phyloP scores from a whole-genome alignment of 805 yeast genomes.

The Kuraishia cidri region DNA sequence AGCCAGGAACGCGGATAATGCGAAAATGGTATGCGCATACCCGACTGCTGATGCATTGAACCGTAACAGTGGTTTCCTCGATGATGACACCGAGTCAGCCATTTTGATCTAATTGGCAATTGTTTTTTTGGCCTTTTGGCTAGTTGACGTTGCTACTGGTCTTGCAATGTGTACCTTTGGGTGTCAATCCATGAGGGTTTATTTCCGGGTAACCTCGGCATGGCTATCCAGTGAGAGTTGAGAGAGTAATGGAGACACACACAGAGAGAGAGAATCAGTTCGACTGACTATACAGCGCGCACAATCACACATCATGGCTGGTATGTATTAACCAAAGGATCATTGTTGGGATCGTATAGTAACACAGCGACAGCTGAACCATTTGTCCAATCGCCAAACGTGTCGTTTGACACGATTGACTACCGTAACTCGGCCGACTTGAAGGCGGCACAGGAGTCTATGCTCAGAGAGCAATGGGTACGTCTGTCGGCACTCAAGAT shows the following conservation, averaged over 20 bases:
- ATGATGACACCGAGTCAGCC: neutral
- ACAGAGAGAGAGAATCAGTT: neutral
- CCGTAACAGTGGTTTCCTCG: constrained; percentile 8
- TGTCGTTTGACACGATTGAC: constrained; percentile 78
- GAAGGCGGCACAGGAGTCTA: constrained; percentile 65
- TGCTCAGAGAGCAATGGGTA: constrained; percentile 75
- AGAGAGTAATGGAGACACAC: neutral
- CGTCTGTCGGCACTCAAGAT: constrained; percentile 58
- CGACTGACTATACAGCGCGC: neutral
- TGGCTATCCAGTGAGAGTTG: neutral
- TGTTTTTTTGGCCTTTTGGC: too few species aligned
- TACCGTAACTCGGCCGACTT: constrained; percentile 57
- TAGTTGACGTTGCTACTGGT: too few species aligned
- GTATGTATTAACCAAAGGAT: neutral
- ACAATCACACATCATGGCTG: neutral
- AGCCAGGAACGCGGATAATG: constrained; percentile 63
- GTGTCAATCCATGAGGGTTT: too few species aligned
- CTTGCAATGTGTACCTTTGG: too few species aligned
- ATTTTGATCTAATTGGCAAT: too few species aligned
- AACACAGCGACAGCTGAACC: constrained; percentile 2
- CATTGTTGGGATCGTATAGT: neutral
- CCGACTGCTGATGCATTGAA: constrained; percentile 65
- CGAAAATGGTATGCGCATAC: constrained; percentile 62
- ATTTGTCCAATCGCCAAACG: constrained; percentile 43
- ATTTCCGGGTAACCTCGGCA: constrained; percentile 1